Base-by-base conservation (phyloP, 2,329 filamentous ascomycete species). In the Fusarium sp. region DNA sequence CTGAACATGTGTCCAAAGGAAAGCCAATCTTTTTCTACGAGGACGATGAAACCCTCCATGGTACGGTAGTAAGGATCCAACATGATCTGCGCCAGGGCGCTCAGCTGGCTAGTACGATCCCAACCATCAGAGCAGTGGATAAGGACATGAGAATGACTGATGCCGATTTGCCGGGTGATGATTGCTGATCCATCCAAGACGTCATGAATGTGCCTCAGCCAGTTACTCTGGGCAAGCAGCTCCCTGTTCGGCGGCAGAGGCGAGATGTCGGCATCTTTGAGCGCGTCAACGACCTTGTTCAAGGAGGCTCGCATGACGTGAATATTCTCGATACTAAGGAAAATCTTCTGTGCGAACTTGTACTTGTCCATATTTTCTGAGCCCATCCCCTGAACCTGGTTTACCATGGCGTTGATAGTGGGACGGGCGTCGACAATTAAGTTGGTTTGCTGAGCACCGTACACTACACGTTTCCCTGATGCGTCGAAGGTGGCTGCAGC, bases 291-390 rank as follows among this genome's bases (percentile, higher is more conserved):
- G 18, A 99, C 92, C 72, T 92, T 95, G 73, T 92, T 91, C 36
- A 99, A 85, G 2, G 95, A 98, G 66, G 92, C 92, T 61, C 96
- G 89, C 96, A 99, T 99, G 67, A 98, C 94, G 77, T 99, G 96
- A 65, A 99, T 98, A 78, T 99, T 99, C 79, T 97, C 95, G 76
- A 99, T 99, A 68, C 94, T 96, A 60, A 99, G 87, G 77, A 97
- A 99, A 31, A 92, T 92, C 80, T 98, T 97, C 63, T 91, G 92
- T 15, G 94, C 94, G 75, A 95, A 95, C 66, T 92, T 94, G 83
- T 99, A 99, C 80, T 97, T 92, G 70, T 97, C 94, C 93, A 98
- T 98, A 76, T 98, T 97, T 81, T 99, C 96, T 1, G 95, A 97
- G 3, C 96, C 96, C 78, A 95, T 90, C 7, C 96, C 96, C 69